Conservation (phyloP, 2,329 filamentous ascomycete species). For the Fusarium irregulare region DNA sequence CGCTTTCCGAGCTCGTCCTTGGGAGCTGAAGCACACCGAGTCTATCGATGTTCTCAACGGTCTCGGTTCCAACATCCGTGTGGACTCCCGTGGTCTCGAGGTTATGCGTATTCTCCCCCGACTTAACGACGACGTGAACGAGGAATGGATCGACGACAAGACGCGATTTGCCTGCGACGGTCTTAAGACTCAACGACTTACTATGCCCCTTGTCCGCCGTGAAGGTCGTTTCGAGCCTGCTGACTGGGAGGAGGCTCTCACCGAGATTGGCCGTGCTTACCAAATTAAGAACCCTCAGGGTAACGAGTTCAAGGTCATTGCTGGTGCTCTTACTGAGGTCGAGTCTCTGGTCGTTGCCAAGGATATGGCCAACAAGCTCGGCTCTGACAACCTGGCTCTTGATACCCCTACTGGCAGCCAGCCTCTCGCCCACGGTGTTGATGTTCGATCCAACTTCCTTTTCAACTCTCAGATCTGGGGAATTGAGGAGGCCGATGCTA, state of each 20-base stretch:
- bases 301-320: constrained; percentile 96
- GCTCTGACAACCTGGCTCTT: constrained; percentile 93
- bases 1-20: constrained; percentile 94
- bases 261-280: constrained; percentile 85
- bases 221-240: constrained; percentile 92
- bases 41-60: constrained; percentile 94
- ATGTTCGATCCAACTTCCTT: constrained; percentile 92
- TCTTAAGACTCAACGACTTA: constrained; percentile 94
- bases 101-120: constrained; percentile 95
- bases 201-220: constrained; percentile 87
- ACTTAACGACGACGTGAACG: constrained; percentile 97
- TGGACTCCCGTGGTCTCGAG: constrained; percentile 92
- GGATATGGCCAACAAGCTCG: constrained; percentile 95
- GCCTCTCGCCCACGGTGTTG: constrained; percentile 90
- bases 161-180: constrained; percentile 96
- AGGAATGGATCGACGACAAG: constrained; percentile 99
- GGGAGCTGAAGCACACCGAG: constrained; percentile 97
- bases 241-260: constrained; percentile 94
- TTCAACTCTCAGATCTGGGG: constrained; percentile 97
- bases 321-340: constrained; percentile 89
- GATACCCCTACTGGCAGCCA: constrained; percentile 87
- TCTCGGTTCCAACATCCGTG: constrained; percentile 91
- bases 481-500: constrained; percentile 91
- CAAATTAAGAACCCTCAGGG: constrained; percentile 82
- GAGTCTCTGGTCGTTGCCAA: constrained; percentile 97